A percentile compares a stretch with the other conserved stretches of the same genome.
phyloP scores from a whole-genome alignment of 73 alveolate species.

The Effrenium voratum region DNA sequence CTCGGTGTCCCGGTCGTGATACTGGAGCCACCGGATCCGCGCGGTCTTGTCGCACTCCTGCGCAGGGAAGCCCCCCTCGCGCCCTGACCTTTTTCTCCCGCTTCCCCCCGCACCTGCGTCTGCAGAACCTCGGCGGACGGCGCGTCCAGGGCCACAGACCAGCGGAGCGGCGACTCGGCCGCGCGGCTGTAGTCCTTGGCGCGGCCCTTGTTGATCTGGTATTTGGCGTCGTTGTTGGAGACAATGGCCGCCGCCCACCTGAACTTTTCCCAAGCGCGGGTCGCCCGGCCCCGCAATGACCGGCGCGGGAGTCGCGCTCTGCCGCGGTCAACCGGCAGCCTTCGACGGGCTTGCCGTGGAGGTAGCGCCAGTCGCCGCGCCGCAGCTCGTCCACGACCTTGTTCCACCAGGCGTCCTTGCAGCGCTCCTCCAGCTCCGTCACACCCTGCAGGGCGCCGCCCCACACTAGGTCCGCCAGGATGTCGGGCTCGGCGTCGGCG shows the following conservation, averaged over 20 bases:
- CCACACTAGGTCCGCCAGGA: no score
- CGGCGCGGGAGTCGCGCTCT: not conserved
- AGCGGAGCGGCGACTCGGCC: not conserved
- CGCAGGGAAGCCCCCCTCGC: no score
- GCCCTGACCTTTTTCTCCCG: no score
- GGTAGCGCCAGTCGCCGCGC: not conserved
- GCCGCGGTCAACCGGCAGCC: not conserved
- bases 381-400: constrained; percentile 38
- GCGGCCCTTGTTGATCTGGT: constrained; percentile 16
- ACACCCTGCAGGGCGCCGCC: no score
- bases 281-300: not conserved
- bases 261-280: not conserved
- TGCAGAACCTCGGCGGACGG: not conserved
- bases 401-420: no score
- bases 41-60: constrained; percentile 30
- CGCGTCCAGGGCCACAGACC: constrained; percentile 3
- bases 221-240: constrained; percentile 2
- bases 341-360: constrained; percentile 4
- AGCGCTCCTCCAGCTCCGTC: no score
- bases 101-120: not conserved
- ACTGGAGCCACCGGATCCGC: constrained; percentile 17
- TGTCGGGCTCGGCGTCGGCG: no score
- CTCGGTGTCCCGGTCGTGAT: constrained; percentile 28
- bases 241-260: not conserved
- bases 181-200: constrained; percentile 9